Evolutionary conservation across 768 basidiomycete species (phyloP).

Genomic region (Chalciporus chontae): DNA sequence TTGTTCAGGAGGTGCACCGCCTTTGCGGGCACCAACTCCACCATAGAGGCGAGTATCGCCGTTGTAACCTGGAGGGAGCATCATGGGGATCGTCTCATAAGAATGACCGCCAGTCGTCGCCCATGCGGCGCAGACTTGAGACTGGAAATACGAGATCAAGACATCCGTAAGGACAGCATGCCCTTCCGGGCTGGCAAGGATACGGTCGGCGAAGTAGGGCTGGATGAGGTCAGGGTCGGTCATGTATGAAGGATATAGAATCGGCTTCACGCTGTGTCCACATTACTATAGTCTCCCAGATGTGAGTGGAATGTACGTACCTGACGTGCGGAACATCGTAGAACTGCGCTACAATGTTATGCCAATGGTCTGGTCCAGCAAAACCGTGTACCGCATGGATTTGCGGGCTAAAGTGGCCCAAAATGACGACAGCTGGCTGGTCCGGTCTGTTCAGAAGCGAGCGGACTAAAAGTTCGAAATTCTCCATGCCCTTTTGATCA

Average conservation of each 20-base stretch:
- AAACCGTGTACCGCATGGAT: conserved; percentile 75
- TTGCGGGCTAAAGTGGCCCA: conserved; percentile 96
- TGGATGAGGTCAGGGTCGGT: conserved; percentile 58
- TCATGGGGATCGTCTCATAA: conserved; percentile 53
- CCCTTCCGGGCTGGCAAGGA: conserved; percentile 76
- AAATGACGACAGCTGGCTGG: conserved; percentile 85
- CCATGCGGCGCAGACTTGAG: conserved; percentile 88
- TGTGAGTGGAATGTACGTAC: conserved; percentile 25
- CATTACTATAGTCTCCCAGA: background rate
- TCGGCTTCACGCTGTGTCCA: conserved; percentile 62
- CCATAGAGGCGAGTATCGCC: conserved; percentile 67
- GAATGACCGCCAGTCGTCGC: conserved; percentile 62
- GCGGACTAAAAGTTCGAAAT: conserved; percentile 91
- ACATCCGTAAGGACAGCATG: conserved; percentile 89
- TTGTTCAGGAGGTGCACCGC: conserved; percentile 52
- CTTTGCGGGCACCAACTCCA: conserved; percentile 80
- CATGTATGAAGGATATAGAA: conserved; percentile 82
- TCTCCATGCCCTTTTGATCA: conserved; percentile 65
- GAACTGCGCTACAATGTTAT: conserved; percentile 89
- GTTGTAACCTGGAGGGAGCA: conserved; percentile 35
- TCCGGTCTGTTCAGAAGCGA: conserved; percentile 89
- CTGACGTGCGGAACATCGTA: conserved; percentile 94
- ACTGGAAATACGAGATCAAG: conserved; percentile 87
- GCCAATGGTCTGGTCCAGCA: conserved; percentile 86
- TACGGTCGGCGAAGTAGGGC: conserved; percentile 76